Evolutionary conservation across 2,329 filamentous ascomycete species (phyloP).

Genomic region (Paracoccidioides lutzii): DNA sequence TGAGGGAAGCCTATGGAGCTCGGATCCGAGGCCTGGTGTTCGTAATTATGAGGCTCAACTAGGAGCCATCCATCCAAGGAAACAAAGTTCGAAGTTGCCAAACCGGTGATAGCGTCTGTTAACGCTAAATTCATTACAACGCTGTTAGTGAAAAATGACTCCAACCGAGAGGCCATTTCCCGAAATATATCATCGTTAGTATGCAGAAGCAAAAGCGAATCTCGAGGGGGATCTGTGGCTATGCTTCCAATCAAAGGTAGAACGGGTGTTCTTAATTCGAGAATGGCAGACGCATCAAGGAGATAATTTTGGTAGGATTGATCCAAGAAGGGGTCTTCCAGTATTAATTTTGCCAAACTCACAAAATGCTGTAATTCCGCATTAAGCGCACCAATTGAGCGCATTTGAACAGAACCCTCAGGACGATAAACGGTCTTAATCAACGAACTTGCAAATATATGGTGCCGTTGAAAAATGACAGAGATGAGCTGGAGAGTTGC

Average conservation of each 20-base stretch:
- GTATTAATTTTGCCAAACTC: constrained; percentile 24
- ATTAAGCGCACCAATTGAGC: constrained; percentile 29
- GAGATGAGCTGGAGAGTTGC: constrained; percentile 81
- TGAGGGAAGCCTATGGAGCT: constrained; percentile 2
- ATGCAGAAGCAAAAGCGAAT: constrained; percentile 52
- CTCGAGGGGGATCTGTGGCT: constrained; percentile 37
- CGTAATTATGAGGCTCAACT: constrained; percentile 54
- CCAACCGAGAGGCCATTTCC: constrained; percentile 47
- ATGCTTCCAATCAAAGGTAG: constrained; percentile 18
- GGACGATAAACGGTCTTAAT: constrained; percentile 42
- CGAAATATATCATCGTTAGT: constrained; percentile 47
- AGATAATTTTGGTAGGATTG: constrained; percentile 33
- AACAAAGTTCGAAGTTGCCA: constrained; percentile 75
- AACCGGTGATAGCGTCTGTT: constrained; percentile 68
- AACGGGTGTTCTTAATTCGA: constrained; percentile 25
- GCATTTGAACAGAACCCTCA: constrained; percentile 13
- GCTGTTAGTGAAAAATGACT: constrained; percentile 76
- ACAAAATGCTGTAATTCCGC: constrained; percentile 28
- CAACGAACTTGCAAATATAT: constrained; percentile 62
- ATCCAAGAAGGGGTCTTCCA: constrained; percentile 27
- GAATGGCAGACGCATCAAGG: constrained; percentile 41
- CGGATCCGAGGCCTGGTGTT: constrained; percentile 29
- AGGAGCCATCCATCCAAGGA: constrained; percentile 83
- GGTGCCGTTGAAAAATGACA: constrained; percentile 74
- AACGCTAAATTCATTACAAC: constrained; percentile 82